phyloP scores from a whole-genome alignment of 2,329 filamentous ascomycete genomes.

The Aquanectria penicillioides region DNA sequence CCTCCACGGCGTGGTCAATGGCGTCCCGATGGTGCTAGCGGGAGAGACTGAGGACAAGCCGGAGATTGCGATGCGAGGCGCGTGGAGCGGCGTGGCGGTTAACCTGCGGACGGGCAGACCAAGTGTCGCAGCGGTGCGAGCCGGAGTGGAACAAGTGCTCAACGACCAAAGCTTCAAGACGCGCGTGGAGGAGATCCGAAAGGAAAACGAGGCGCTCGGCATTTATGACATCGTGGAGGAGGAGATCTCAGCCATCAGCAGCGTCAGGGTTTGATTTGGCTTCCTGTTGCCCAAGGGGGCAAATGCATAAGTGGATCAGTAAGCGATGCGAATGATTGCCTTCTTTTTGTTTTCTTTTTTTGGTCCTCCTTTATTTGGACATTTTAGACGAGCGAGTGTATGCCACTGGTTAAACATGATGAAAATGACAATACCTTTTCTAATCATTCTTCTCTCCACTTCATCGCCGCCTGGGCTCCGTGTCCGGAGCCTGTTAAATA shows the following conservation, averaged over 20 bases:
- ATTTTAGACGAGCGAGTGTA: too few species aligned
- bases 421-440: too few species aligned
- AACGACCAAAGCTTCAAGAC: constrained; percentile 42
- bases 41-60: constrained; percentile 54
- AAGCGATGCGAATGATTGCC: too few species aligned
- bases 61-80: constrained; percentile 52
- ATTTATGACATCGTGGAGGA: constrained; percentile 35
- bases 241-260: constrained; percentile 30
- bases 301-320: background rate
- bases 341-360: too few species aligned
- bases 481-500: too few species aligned
- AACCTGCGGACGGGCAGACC: constrained; percentile 53
- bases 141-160: constrained; percentile 46
- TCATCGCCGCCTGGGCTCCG: too few species aligned
- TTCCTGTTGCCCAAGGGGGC: background rate
- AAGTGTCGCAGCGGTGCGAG: constrained; percentile 39
- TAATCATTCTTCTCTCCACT: too few species aligned
- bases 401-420: too few species aligned
- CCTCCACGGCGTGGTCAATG: constrained; percentile 54
- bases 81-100: constrained; percentile 56
- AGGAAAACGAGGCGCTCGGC: constrained; percentile 47
- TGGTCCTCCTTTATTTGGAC: too few species aligned
- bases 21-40: constrained; percentile 58
- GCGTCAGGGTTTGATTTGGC: background rate
- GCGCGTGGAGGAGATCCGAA: constrained; percentile 43